Base-by-base conservation (phyloP, 192 early-diverging fungal genomes). In the Coemansia asiatica region DNA sequence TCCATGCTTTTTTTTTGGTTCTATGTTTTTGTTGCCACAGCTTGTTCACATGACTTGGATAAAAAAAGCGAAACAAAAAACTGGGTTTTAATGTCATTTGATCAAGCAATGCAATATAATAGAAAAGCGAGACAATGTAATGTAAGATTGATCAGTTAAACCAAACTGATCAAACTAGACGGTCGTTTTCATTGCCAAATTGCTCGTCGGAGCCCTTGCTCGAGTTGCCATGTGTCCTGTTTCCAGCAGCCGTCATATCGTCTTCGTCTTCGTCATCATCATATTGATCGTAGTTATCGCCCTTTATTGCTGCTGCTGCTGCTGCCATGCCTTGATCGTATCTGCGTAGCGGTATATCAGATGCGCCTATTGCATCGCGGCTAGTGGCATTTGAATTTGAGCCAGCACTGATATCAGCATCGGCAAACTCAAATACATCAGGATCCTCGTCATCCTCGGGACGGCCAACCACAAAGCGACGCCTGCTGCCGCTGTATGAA, bases 401-500 rank as follows among this genome's bases (percentile, higher is more conserved):
- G 31, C 31, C 31, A 6, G 31, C 27, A 0, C 29, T 63, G 5
- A 40, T 59, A 19, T 61, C 57, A 6, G 66, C 44, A 22, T 80
- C 68, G 15, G 56, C 61, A 22, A 64, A 68, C 25, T 67, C 72
- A 65, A 74, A 74, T 16, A 69, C 70, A 21, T 60, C 71, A 10
- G 33, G 57, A 29, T 63, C 57, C 29, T 79, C 70, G 12, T 71
- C 69, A 13, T 79, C 76, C 25, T 78, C 75, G 33, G 61, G 64
- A 10, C 47, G 53, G 13, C 51, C 36, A 28, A 57, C 63, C 1
- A 60, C 58, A 40, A 60, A 60, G 9, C 38, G 15, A 44, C 58
- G 58, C 9, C 58, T 5, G 40, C 51, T 4, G 21, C 31, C 61
- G 7, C 31, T 56, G 58, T 60, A 68, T 0, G 33, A 53, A 26